These are phyloP conservation scores for Pseudogymnoascus sp. DNA, from an alignment of 2,329 filamentous ascomycete genomes.

Conservation along the genomic window DNA sequence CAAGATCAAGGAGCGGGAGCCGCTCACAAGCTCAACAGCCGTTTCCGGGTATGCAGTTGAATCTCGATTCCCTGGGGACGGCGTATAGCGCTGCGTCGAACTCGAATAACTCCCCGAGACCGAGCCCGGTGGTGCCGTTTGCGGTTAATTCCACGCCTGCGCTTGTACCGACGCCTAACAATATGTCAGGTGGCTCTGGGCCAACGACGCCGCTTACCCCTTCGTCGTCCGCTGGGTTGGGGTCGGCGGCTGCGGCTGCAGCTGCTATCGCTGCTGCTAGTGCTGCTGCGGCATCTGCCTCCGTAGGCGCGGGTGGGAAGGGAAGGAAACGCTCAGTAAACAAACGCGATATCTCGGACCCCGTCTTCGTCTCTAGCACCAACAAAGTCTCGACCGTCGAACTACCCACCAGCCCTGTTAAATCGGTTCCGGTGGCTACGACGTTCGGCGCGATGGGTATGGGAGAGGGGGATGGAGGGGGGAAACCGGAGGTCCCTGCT, in stretches of 20 bases:
- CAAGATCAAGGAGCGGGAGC: constrained; percentile 23
- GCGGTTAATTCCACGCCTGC: constrained; percentile 24
- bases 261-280: background rate
- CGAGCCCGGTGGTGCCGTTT: constrained; percentile 25
- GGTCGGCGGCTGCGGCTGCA: too few relatives aligned
- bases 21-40: constrained; percentile 20
- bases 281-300: constrained; percentile 13
- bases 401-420: background rate
- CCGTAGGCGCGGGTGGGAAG: constrained; percentile 15
- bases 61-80: constrained; percentile 1
- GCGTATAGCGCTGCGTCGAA: constrained; percentile 17
- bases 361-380: constrained; percentile 26
- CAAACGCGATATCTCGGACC: constrained; percentile 28
- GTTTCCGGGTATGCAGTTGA: constrained; percentile 11
- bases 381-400: background rate
- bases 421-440: background rate
- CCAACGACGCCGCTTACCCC: constrained; percentile 13
- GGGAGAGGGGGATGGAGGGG: background rate
- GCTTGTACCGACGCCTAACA: background rate
- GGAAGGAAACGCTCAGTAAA: constrained; percentile 26
- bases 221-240: constrained; percentile 17
- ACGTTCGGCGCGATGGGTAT: background rate
- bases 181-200: background rate
- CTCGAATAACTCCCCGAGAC: constrained; percentile 19
- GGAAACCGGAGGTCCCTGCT: background rate